Evolutionary conservation across 176 grass and related monocot genomes (phyloP).

Genomic region (Dendrocalamus sinicus): DNA sequence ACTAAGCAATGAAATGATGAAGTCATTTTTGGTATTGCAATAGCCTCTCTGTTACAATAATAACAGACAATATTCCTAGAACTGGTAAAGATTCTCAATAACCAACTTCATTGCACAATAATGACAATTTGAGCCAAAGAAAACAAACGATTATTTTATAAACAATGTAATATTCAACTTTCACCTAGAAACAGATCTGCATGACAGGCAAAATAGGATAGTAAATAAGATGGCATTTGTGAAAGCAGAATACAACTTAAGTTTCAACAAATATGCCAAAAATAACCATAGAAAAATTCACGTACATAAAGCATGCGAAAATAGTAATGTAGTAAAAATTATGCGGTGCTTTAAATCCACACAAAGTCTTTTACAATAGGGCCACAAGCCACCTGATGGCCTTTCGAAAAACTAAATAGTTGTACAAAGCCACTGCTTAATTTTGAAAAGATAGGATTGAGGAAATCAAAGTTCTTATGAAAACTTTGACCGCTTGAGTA

Average conservation of each 20-base stretch:
- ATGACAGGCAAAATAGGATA: slow-evolving; percentile 2
- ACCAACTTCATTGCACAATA: slow-evolving; percentile 19
- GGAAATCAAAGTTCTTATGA: slow-evolving; percentile 38
- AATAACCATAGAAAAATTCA: not conserved
- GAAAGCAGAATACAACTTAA: slow-evolving; percentile 11
- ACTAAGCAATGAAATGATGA: not conserved
- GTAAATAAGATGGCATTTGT: not conserved
- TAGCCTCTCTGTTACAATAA: not conserved
- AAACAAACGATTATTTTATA: slow-evolving; percentile 4
- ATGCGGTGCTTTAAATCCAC: slow-evolving; percentile 51
- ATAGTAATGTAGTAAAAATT: slow-evolving; percentile 30
- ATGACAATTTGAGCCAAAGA: not conserved
- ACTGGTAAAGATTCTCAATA: not conserved
- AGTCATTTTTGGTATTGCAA: not conserved
- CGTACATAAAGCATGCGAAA: not conserved
- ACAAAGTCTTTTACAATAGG: slow-evolving; percentile 66
- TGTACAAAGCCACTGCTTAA: slow-evolving; percentile 56
- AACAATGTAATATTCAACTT: not conserved
- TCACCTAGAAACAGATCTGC: slow-evolving; percentile 17
- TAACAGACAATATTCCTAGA: not conserved
- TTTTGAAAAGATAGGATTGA: slow-evolving; percentile 51
- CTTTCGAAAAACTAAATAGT: slow-evolving; percentile 56
- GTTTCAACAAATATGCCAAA: slow-evolving; percentile 31
- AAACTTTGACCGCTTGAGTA: slow-evolving; percentile 60
- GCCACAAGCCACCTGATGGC: slow-evolving; percentile 34